Base-by-base conservation (phyloP, 1,284 basidiomycete species). In the Irpex sp. region DNA sequence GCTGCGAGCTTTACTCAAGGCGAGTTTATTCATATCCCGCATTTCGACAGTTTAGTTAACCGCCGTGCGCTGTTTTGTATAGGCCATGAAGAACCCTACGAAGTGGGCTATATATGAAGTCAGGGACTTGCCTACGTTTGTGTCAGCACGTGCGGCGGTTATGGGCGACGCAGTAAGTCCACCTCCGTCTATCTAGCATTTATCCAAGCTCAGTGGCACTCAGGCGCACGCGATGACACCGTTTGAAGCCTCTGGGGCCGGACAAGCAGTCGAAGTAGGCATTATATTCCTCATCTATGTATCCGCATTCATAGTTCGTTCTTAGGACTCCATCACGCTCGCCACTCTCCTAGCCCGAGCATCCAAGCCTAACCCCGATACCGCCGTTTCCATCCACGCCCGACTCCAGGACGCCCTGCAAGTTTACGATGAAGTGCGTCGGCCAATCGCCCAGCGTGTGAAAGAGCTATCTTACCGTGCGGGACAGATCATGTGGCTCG, bases 21-120 rank as follows among this genome's bases (percentile, higher is more conserved):
- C 81, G 61, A 57, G 66, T 58, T 10, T 12, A 39, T 28, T 39
- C 19, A 33, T 4, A 23, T 10, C 48, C 5, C 16, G 39, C 9
- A 10, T 51, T 21, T 5, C 42, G 10, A 6, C 48, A 6, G 16
- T 16, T 12, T 10, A 19, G 42, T 48, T 8, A 52, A 18, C 39
- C 9, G 42, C 9, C 5, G 5, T 21, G 23, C 14, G 14, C 7
- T 19, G 28, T 28, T 28, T 3, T 28, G 28, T 28, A 37, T 45
- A 71, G 69, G 67, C 63, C 53, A 55, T 68, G 39, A 54, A 66
- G 19, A 53, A 61, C 18, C 33, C 64, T 4, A 78, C 71, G 10
- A 68, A 75, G 58, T 85, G 83, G 83, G 82, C 78, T 0, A 75
- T 84, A 5, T 79, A 84, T 64, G 76, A 71, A 3, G 70, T 79